phyloP scores from a whole-genome alignment of 2,329 filamentous ascomycete species.

The Phialophora verrucosa region DNA sequence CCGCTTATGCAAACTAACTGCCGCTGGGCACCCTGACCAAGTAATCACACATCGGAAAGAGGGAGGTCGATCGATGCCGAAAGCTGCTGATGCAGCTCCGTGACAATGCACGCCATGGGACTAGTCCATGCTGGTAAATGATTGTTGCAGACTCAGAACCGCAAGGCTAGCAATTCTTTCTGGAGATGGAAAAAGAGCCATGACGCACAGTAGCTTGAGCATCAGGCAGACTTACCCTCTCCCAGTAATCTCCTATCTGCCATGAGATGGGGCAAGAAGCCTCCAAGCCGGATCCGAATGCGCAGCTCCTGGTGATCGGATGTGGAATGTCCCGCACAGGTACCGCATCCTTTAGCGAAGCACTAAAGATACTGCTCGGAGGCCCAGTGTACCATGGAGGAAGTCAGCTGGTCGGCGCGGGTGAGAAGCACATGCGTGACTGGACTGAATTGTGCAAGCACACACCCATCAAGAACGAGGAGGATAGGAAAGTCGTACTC shows the following conservation, averaged over 20 bases:
- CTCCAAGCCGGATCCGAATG: slow-evolving; percentile 15
- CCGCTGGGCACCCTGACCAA: neutral
- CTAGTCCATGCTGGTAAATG: neutral
- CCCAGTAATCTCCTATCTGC: neutral
- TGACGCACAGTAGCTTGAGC: neutral
- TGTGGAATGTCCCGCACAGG: slow-evolving; percentile 18
- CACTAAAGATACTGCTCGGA: slow-evolving; percentile 8
- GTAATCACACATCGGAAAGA: neutral
- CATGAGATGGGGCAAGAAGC: slow-evolving; percentile 10
- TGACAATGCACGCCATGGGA: neutral
- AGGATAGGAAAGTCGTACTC: slow-evolving; percentile 12
- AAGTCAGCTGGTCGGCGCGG: slow-evolving; percentile 11
- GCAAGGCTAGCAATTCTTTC: neutral
- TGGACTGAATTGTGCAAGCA: slow-evolving; percentile 17
- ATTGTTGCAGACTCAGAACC: neutral
- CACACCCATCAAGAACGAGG: slow-evolving; percentile 12
- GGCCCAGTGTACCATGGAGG: slow-evolving; percentile 16
- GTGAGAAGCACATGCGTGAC: slow-evolving; percentile 11
- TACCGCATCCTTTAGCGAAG: slow-evolving; percentile 11
- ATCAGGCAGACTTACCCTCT: neutral
- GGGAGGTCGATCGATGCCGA: neutral
- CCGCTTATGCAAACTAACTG: neutral
- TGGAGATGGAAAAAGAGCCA: neutral
- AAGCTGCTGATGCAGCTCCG: neutral
- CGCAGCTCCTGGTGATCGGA: slow-evolving; percentile 16